Conservation (phyloP, 116 monocot species). For the Papilionanthe hybrid region DNA sequence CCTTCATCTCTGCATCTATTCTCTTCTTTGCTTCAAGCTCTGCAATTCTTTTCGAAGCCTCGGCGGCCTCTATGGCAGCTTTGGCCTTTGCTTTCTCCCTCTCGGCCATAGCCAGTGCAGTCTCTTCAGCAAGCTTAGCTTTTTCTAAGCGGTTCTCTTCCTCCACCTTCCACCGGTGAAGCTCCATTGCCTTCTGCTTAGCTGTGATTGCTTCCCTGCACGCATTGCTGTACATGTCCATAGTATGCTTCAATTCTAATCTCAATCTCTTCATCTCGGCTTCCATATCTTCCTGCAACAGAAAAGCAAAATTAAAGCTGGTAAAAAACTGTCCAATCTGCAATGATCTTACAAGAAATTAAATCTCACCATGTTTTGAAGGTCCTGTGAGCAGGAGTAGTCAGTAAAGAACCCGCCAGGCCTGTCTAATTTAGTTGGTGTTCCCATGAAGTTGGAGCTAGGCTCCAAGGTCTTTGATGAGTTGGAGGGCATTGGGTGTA, state of each 20-base stretch:
- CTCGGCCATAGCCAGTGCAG: slow-evolving; percentile 40
- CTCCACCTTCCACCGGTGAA: slow-evolving; percentile 38
- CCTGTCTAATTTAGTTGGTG: not conserved
- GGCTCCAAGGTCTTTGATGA: not conserved
- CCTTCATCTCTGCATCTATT: slow-evolving; percentile 35
- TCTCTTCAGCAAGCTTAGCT: slow-evolving; percentile 20
- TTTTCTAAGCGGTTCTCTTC: slow-evolving; percentile 29
- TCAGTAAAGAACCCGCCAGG: not conserved
- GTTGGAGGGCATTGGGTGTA: not conserved
- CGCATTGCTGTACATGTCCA: slow-evolving; percentile 75
- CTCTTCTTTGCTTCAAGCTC: slow-evolving; percentile 35
- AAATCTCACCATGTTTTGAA: slow-evolving; percentile 6
- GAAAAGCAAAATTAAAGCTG: not conserved
- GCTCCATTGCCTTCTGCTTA: slow-evolving; percentile 56
- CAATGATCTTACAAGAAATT: not conserved
- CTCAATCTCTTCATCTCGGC: slow-evolving; percentile 66
- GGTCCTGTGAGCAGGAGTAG: not conserved
- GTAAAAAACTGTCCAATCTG: not conserved
- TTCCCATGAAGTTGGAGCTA: slow-evolving; percentile 1
- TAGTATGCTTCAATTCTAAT: slow-evolving; percentile 66
- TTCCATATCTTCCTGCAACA: slow-evolving; percentile 55
- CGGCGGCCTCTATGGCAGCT: slow-evolving; percentile 38
- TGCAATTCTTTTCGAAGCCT: slow-evolving; percentile 37
- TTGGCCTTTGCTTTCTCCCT: slow-evolving; percentile 37
- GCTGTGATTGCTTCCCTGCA: slow-evolving; percentile 71